These are phyloP conservation scores for Trypanosomatidae sp. DNA, from an alignment of 208 protist genomes.

Conservation along the genomic window DNA sequence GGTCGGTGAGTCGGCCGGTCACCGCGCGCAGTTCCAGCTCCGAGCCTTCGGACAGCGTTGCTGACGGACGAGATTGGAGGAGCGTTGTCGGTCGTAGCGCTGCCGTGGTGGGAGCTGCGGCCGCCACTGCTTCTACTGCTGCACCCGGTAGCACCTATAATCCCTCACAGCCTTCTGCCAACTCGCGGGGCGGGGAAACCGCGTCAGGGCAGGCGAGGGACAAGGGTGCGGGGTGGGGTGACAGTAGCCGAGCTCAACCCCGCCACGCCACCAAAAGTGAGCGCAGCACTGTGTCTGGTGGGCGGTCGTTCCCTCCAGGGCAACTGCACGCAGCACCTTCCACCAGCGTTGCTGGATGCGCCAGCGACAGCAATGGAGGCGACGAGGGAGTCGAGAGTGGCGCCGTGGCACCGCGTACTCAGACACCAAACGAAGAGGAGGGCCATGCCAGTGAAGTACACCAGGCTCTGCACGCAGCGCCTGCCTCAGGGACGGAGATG, in stretches of 20 bases:
- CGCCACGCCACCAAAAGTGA: neutral
- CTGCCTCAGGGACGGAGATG: neutral
- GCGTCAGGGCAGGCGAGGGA: neutral
- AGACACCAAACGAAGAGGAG: neutral
- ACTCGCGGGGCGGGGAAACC: neutral
- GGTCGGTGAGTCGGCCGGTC: neutral
- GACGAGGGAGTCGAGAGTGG: neutral
- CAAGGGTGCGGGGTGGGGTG: neutral
- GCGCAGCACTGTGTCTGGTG: neutral
- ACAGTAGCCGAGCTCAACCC: neutral
- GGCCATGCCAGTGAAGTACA: no score
- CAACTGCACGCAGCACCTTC: neutral
- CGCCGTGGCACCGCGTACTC: neutral
- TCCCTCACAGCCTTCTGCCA: neutral
- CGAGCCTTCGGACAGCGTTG: neutral
- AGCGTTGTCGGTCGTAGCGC: neutral
- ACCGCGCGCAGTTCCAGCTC: neutral
- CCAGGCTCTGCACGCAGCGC: neutral
- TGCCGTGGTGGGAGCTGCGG: neutral
- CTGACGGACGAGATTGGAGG: neutral
- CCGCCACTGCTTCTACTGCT: neutral
- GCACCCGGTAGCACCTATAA: neutral
- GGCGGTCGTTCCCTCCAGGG: neutral
- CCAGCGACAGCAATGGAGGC: neutral
- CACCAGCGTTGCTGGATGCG: neutral